These are phyloP conservation scores for Calendula officinalis DNA, from an alignment of 129 eudicot species.

Conservation along the genomic window DNA sequence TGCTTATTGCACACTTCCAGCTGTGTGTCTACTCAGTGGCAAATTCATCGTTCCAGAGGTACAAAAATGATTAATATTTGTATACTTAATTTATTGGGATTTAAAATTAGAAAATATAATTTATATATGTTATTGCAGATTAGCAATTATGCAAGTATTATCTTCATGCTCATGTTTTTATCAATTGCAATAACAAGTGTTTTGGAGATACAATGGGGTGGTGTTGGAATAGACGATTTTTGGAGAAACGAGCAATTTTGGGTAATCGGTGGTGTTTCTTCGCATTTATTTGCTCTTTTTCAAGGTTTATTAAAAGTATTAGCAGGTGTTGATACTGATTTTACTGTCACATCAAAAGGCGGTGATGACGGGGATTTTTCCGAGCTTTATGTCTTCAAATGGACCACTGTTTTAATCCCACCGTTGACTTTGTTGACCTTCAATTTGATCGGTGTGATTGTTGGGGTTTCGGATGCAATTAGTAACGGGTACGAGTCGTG, in stretches of 20 bases:
- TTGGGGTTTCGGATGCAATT: slow-evolving; percentile 63
- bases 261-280: slow-evolving; percentile 84
- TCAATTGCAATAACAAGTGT: slow-evolving; percentile 60
- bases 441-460: slow-evolving; percentile 57
- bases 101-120: too few relatives aligned
- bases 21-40: slow-evolving; percentile 77
- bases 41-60: slow-evolving; percentile 82
- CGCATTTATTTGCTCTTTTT: slow-evolving; percentile 69
- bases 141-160: slow-evolving; percentile 62
- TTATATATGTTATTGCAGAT: slow-evolving; percentile 40
- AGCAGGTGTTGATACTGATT: slow-evolving; percentile 70
- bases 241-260: slow-evolving; percentile 89
- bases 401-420: slow-evolving; percentile 71
- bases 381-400: slow-evolving; percentile 65
- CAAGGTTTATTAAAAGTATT: slow-evolving; percentile 75
- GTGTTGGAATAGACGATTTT: slow-evolving; percentile 67
- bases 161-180: slow-evolving; percentile 65
- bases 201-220: slow-evolving; percentile 77
- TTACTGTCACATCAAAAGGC: slow-evolving; percentile 74
- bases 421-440: slow-evolving; percentile 58
- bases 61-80: slow-evolving; percentile 3
- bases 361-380: slow-evolving; percentile 68
- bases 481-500: slow-evolving; percentile 75
- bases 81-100: background rate
- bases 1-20: slow-evolving; percentile 78